Evolutionary conservation across 192 early-diverging fungal genomes (phyloP).

Genomic region (Coemansia sp.): DNA sequence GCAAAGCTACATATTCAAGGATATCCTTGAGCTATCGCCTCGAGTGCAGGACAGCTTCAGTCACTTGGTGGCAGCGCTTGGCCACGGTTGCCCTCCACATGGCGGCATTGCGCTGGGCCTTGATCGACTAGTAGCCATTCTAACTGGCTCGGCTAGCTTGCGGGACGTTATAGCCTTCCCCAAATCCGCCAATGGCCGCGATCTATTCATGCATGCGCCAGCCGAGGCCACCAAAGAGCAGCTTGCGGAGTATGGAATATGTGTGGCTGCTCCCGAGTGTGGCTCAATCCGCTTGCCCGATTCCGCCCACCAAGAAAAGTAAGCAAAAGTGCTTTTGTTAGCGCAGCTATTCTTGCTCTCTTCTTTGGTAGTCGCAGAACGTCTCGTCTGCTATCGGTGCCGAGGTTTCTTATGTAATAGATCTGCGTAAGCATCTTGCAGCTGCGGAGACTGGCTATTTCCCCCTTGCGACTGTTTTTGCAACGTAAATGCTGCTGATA

Average conservation of each 20-base stretch:
- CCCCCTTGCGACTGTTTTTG: too few species aligned
- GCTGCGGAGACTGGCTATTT: too few species aligned
- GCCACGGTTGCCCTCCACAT: constrained; percentile 85
- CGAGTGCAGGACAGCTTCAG: constrained; percentile 64
- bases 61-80: constrained; percentile 79
- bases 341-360: neutral
- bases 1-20: constrained; percentile 72
- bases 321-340: neutral
- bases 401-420: neutral
- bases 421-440: neutral
- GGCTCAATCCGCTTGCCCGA: neutral
- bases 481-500: too few species aligned
- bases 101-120: constrained; percentile 85
- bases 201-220: constrained; percentile 79
- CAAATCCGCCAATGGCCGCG: constrained; percentile 75
- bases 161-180: constrained; percentile 94
- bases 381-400: neutral
- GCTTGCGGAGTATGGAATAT: constrained; percentile 68
- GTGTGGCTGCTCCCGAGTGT: neutral
- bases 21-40: constrained; percentile 62
- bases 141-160: constrained; percentile 70
- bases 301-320: neutral
- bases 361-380: neutral
- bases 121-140: constrained; percentile 74
- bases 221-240: constrained; percentile 57